These are phyloP conservation scores for Yamadazyma pseudoaaseri DNA, from an alignment of 1,139 yeast genomes.

Conservation along the genomic window DNA sequence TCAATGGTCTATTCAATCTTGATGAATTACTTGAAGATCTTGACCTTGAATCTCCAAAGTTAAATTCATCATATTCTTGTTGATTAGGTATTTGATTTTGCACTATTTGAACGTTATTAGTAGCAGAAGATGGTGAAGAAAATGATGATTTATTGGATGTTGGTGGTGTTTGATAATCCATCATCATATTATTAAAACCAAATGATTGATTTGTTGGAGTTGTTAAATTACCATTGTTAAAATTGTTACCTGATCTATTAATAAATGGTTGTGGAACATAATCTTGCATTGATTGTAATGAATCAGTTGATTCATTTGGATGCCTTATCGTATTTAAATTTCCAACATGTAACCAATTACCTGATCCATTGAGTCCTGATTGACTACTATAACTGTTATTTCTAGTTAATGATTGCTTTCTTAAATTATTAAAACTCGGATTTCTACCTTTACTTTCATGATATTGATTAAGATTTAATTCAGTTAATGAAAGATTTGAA, in stretches of 20 bases:
- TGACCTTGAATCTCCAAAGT: constrained; percentile 14
- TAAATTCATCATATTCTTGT: constrained; percentile 27
- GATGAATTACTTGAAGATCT: constrained; percentile 16
- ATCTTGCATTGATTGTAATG: constrained; percentile 46
- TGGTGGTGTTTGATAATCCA: constrained; percentile 49
- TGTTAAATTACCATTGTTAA: constrained; percentile 3
- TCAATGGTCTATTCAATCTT: constrained; percentile 33
- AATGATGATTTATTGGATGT: constrained; percentile 35
- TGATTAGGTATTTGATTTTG: constrained; percentile 15
- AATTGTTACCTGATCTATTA: constrained; percentile 25
- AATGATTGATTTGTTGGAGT: constrained; percentile 14
- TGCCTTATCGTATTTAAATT: constrained; percentile 37
- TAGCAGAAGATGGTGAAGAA: constrained; percentile 22
- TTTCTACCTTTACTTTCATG: constrained; percentile 24
- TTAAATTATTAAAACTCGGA: constrained; percentile 32
- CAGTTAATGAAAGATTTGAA: constrained; percentile 42
- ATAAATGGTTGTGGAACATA: constrained; percentile 44
- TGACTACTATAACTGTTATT: constrained; percentile 34
- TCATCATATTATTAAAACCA: constrained; percentile 28
- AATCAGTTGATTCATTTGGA: constrained; percentile 38
- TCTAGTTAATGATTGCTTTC: constrained; percentile 47
- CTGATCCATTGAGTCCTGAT: constrained; percentile 13
- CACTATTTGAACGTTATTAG: constrained; percentile 16
- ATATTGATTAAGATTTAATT: constrained; percentile 35
- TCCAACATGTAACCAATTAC: constrained; percentile 49